These are phyloP conservation scores for Aquilaria yunnanensis DNA, from an alignment of 345 rosid species.

Conservation along the genomic window DNA sequence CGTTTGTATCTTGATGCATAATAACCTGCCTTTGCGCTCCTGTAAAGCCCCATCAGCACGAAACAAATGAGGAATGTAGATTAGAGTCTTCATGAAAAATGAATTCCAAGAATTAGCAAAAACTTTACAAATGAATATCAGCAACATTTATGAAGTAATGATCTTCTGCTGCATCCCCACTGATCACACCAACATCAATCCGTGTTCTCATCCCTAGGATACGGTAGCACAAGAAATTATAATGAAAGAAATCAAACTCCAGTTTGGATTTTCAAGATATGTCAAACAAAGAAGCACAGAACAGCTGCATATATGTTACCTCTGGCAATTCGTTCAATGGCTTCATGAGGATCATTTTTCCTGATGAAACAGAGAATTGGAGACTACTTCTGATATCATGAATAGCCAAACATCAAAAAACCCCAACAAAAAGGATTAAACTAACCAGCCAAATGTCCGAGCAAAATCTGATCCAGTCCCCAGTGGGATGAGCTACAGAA, in stretches of 20 bases:
- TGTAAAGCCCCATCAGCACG: slow-evolving; percentile 23
- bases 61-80: slow-evolving; percentile 14
- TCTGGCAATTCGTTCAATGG: slow-evolving; percentile 70
- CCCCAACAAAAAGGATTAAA: slow-evolving; percentile 18
- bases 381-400: slow-evolving; percentile 10
- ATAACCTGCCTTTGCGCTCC: slow-evolving; percentile 98
- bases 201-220: slow-evolving; percentile 60
- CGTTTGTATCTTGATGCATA: slow-evolving; percentile 88
- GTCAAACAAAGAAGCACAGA: background rate
- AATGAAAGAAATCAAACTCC: slow-evolving; percentile 2
- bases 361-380: slow-evolving; percentile 26
- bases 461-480: slow-evolving; percentile 98
- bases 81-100: slow-evolving; percentile 5
- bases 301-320: slow-evolving; percentile 35
- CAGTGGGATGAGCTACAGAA: slow-evolving; percentile 75
- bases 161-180: slow-evolving; percentile 38
- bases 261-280: slow-evolving; percentile 1
- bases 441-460: slow-evolving; percentile 94
- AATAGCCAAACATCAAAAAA: background rate
- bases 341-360: slow-evolving; percentile 83
- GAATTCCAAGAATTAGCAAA: slow-evolving; percentile 13
- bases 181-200: slow-evolving; percentile 72
- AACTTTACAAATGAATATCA: slow-evolving; percentile 90
- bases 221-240: slow-evolving; percentile 15
- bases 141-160: slow-evolving; percentile 93